Conservation (phyloP, 306 rosid genomes). For the Herpetospermum pedunculosum region DNA sequence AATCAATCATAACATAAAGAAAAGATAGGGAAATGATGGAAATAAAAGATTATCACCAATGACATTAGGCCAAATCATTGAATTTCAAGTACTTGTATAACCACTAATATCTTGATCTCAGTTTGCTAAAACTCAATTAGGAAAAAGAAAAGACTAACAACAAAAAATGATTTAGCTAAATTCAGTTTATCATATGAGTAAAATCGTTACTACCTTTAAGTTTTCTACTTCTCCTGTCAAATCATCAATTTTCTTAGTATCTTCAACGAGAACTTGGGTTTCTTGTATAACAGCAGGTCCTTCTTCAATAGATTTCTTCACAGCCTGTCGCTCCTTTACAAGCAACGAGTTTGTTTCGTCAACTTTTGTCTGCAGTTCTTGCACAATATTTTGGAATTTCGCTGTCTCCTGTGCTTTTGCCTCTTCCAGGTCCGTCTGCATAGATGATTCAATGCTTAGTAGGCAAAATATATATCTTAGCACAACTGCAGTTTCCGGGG, state of each 20-base stretch:
- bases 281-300: conserved; percentile 98
- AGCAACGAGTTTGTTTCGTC: conserved; percentile 78
- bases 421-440: conserved; percentile 93
- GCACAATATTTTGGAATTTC: conserved; percentile 61
- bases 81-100: no score
- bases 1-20: background rate
- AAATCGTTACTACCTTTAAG: no score
- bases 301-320: conserved; percentile 72
- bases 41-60: no score
- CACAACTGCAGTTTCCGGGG: background rate
- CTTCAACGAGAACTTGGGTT: no score
- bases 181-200: no score
- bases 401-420: conserved; percentile 72
- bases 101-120: no score
- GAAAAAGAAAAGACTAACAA: no score
- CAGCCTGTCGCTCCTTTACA: conserved; percentile 69
- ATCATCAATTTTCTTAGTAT: no score
- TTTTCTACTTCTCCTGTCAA: no score
- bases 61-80: no score
- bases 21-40: background rate
- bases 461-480: background rate
- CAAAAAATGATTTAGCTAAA: no score
- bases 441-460: background rate
- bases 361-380: conserved; percentile 66
- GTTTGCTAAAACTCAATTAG: no score